Conservation (phyloP, 2,329 filamentous ascomycete genomes). For the Cladosporium halotolerans region DNA sequence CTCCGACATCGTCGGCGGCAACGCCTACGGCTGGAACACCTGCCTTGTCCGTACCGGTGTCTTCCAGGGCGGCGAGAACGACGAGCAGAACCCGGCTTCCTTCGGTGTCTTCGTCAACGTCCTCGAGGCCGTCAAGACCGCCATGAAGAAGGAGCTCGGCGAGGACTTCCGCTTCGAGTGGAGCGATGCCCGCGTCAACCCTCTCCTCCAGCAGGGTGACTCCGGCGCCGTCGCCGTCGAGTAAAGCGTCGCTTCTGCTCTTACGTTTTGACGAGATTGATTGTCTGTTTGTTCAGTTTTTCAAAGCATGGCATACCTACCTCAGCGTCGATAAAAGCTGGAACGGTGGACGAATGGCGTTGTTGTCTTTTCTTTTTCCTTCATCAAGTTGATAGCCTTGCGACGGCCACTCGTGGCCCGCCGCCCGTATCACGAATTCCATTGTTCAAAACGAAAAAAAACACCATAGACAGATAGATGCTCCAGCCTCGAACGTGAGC, state of each 20-base stretch:
- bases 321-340: constrained; percentile 1
- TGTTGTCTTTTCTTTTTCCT: not conserved
- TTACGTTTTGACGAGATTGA: constrained; percentile 11
- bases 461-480: not conserved
- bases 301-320: constrained; percentile 5
- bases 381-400: not conserved
- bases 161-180: constrained; percentile 68
- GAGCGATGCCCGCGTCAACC: constrained; percentile 61
- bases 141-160: constrained; percentile 64
- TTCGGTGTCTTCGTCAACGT: constrained; percentile 72
- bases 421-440: constrained; percentile 6
- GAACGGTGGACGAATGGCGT: not conserved
- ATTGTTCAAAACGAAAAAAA: not conserved
- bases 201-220: constrained; percentile 41
- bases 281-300: constrained; percentile 4
- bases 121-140: constrained; percentile 62
- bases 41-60: constrained; percentile 72
- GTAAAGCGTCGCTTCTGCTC: constrained; percentile 12
- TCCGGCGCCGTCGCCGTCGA: constrained; percentile 22
- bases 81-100: constrained; percentile 68
- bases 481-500: no score
- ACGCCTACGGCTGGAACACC: constrained; percentile 79
- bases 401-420: not conserved
- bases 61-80: constrained; percentile 70
- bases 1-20: constrained; percentile 68